Conservation (phyloP, 192 early-diverging fungal species). For the Backusella morwellensis region DNA sequence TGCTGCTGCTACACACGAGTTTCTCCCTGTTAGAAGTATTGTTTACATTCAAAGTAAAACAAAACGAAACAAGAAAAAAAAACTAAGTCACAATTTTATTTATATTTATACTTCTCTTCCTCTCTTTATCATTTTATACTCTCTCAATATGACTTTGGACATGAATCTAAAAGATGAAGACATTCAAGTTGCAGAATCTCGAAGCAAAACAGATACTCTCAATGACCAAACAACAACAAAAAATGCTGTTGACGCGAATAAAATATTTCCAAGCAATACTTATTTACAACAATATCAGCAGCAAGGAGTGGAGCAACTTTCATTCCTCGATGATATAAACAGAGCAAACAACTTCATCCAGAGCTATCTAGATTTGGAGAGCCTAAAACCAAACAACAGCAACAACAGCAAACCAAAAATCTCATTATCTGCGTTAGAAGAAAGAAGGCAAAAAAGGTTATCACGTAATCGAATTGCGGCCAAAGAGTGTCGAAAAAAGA, state of each 20-base stretch:
- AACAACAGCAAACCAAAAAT: not conserved
- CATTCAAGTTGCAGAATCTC: not conserved
- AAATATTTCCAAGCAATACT: not conserved
- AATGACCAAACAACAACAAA: not conserved
- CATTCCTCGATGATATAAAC: not conserved
- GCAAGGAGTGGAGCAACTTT: not conserved
- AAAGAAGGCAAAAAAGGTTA: constrained; percentile 41
- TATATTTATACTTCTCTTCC: not conserved
- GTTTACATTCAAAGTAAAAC: not conserved
- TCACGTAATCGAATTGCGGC: constrained; percentile 77
- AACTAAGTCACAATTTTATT: not conserved
- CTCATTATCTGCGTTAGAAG: not conserved
- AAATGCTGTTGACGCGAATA: not conserved
- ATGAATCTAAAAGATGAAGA: not conserved
- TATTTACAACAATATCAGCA: not conserved
- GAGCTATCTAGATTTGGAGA: not conserved
- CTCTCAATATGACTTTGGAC: not conserved
- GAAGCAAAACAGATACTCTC: not conserved
- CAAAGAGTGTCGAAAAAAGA: constrained; percentile 82
- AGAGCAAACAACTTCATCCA: not conserved
- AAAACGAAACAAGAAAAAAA: not conserved
- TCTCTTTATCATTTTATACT: not conserved
- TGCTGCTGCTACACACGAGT: not conserved
- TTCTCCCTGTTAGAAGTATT: not conserved
- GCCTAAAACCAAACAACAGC: not conserved